These are phyloP conservation scores for Entamoeba nuttalli DNA, from an alignment of 208 protist species.

Conservation along the genomic window DNA sequence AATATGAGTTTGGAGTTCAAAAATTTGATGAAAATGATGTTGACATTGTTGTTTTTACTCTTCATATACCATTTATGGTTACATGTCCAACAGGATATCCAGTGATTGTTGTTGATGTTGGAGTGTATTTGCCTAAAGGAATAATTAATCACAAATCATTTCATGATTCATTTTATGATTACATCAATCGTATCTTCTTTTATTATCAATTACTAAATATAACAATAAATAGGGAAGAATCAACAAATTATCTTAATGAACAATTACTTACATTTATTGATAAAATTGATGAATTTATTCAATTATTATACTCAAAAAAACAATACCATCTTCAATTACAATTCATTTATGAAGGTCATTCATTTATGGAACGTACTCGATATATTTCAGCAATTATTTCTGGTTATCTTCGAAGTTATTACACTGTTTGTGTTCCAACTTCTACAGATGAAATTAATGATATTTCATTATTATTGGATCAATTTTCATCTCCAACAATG, in stretches of 20 bases:
- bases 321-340: not conserved
- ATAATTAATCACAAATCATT: not conserved
- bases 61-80: not conserved
- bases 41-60: not conserved
- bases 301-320: not conserved
- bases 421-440: not conserved
- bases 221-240: not conserved
- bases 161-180: not conserved
- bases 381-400: not conserved
- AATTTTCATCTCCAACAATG: not conserved
- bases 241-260: not conserved
- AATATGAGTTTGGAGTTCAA: not conserved
- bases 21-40: no score
- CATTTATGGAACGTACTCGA: not conserved
- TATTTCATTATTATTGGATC: not conserved
- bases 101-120: not conserved
- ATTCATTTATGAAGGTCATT: not conserved
- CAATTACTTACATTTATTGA: not conserved
- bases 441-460: not conserved
- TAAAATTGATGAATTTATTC: not conserved
- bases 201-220: not conserved
- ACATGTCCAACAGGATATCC: not conserved
- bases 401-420: not conserved
- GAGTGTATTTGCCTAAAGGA: not conserved
- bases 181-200: not conserved